Conservation (phyloP, 495 filamentous ascomycete genomes). For the Neurospora tetrasperma region DNA sequence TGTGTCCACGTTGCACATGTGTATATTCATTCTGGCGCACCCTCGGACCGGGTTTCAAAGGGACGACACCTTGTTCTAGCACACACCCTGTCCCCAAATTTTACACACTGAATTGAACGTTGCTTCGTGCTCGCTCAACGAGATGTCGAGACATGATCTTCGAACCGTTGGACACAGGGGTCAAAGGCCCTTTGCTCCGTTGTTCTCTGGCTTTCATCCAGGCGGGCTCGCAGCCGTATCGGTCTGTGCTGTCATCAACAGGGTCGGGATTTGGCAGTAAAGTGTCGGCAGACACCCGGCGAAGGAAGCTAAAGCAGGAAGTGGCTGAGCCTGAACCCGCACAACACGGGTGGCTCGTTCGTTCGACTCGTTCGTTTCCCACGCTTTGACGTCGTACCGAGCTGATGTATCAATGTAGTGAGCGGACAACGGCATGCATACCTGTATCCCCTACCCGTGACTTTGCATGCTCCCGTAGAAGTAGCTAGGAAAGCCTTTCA, state of each 20-base stretch:
- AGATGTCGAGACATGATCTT: not conserved
- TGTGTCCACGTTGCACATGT: not conserved
- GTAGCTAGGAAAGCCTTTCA: not conserved
- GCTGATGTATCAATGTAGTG: not conserved
- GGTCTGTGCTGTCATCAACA: not conserved
- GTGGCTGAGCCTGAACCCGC: not conserved
- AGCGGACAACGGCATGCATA: not conserved
- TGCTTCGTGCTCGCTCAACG: not conserved
- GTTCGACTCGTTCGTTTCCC: not conserved
- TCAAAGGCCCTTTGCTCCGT: not conserved
- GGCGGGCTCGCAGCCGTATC: not conserved
- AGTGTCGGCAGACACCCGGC: not conserved
- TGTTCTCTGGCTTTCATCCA: not conserved
- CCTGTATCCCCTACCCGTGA: not conserved
- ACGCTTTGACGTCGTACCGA: not conserved
- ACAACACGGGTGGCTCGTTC: not conserved
- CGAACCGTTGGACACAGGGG: not conserved
- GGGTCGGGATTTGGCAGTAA: not conserved
- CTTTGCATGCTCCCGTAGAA: not conserved
- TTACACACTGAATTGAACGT: not conserved
- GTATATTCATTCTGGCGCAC: not conserved
- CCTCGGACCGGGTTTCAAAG: slow-evolving; percentile 2
- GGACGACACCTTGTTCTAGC: not conserved
- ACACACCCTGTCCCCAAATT: not conserved
- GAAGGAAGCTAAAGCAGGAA: not conserved